phyloP scores from a whole-genome alignment of 805 yeast genomes.

The Suhomyces emberorum region DNA sequence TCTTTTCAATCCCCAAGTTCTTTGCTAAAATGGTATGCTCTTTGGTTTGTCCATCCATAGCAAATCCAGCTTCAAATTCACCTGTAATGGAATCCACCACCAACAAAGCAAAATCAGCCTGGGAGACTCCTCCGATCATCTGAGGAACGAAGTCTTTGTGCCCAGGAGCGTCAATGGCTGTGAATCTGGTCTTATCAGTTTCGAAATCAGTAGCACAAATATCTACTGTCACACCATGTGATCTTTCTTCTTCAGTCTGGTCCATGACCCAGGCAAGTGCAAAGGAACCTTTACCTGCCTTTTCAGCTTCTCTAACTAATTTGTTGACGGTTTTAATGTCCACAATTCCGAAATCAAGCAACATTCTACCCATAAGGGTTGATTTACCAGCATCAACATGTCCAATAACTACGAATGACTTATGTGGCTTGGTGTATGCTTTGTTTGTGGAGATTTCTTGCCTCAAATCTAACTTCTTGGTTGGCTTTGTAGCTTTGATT shows the following conservation, averaged over 20 bases:
- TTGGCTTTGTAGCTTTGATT: constrained; percentile 36
- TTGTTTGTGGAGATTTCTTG: constrained; percentile 34
- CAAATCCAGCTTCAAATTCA: constrained; percentile 70
- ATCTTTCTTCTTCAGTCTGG: constrained; percentile 72
- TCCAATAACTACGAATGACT: constrained; percentile 78
- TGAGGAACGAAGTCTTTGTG: constrained; percentile 81
- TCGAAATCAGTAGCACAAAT: constrained; percentile 67
- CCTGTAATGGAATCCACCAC: constrained; percentile 65
- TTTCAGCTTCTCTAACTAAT: constrained; percentile 60
- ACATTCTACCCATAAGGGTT: constrained; percentile 70
- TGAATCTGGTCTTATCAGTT: constrained; percentile 51
- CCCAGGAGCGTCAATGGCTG: constrained; percentile 83
- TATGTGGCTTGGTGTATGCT: constrained; percentile 45
- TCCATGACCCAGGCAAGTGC: constrained; percentile 86
- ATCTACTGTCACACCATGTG: constrained; percentile 77
- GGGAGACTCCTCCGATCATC: constrained; percentile 79
- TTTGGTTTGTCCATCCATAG: constrained; percentile 68
- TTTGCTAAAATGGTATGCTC: constrained; percentile 73
- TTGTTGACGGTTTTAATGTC: constrained; percentile 63
- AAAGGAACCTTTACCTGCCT: constrained; percentile 71
- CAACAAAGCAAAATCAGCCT: constrained; percentile 71
- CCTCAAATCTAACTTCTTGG: constrained; percentile 41
- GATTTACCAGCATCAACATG: constrained; percentile 88
- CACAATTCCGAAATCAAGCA: constrained; percentile 65
- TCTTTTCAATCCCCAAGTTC: constrained; percentile 58